Evolutionary conservation across 306 rosid species (phyloP), one percentile per base, ranked within the genome.

Genomic region (Quercus agrifolia): DNA sequence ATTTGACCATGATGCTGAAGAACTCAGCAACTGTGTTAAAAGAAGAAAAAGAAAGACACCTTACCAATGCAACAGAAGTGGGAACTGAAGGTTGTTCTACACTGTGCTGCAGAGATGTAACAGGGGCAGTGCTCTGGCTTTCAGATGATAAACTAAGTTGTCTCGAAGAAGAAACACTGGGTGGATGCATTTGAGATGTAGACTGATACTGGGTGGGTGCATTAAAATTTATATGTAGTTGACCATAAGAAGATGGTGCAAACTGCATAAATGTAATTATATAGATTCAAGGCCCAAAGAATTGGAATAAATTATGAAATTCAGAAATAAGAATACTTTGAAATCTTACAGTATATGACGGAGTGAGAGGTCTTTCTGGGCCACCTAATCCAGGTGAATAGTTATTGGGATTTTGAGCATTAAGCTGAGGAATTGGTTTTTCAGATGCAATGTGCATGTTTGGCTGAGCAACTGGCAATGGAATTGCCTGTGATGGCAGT

Each of bases 321-420:
- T 27, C 58, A 58, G 61, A n/a, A 57, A 72, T 25, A 62, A 62
- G 35, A 31, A 83, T 67, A 79, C 33, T 44, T 70, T 58, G 18
- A 38, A 83, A 84, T 58, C 87, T 88, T 88, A 94, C 98, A 84
- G 81, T 88, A 83, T 90, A 92, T 7, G 97, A 85, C 14, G 96
- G 81, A 64, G 96, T 83, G 75, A 86, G 82, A 31, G 96, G 79
- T 57, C 89, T 70, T 74, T 86, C 97, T 0, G 88, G 87, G 81
- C 90, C 94, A 86, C 83, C 92, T 71, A 91, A 78, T 66, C 88
- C 85, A 51, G 93, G 87, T 79, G 88, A 58, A 59, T 88, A 88
- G 2, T 86, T 90, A 83, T 88, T 89, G 69, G 92, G 90, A 76
- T 89, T 79, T 76, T 85, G 98, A 75, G 84, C 62, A 78, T 86